These are phyloP conservation scores for Candida maesae DNA, from an alignment of 805 yeast genomes.

Conservation along the genomic window DNA sequence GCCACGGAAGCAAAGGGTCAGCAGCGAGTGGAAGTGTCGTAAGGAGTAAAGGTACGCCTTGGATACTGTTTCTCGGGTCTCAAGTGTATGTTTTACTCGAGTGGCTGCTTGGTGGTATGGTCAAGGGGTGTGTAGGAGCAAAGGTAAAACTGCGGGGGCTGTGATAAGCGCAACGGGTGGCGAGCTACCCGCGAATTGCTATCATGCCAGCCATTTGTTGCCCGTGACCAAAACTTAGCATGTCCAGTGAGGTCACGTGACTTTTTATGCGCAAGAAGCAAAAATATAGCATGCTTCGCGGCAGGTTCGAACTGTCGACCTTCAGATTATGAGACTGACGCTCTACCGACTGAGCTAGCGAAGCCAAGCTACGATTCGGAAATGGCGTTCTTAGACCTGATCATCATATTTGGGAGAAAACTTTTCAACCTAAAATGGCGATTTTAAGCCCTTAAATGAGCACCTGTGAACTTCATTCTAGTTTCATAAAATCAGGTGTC, in stretches of 20 bases:
- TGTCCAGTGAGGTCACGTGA: neutral
- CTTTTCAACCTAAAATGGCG: too few relatives aligned
- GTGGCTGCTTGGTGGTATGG: neutral
- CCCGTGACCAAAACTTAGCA: neutral
- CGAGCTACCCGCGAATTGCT: slow-evolving; percentile 2
- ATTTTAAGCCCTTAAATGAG: too few relatives aligned
- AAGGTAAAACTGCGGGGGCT: slow-evolving; percentile 1
- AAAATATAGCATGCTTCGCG: slow-evolving; percentile 37
- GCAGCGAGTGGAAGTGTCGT: slow-evolving; percentile 3
- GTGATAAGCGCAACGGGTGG: slow-evolving; percentile 1
- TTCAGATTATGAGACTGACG: slow-evolving; percentile 57
- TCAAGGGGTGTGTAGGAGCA: neutral
- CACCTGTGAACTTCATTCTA: too few relatives aligned
- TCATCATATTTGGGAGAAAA: too few relatives aligned
- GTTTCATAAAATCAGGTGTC: too few relatives aligned
- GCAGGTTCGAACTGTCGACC: slow-evolving; percentile 56
- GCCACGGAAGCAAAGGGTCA: neutral
- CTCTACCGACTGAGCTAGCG: slow-evolving; percentile 56
- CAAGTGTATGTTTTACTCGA: neutral
- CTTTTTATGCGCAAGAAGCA: neutral
- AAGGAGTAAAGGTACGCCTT: neutral
- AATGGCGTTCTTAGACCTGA: too few relatives aligned
- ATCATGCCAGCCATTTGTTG: neutral
- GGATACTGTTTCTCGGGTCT: neutral
- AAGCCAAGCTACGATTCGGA: slow-evolving; percentile 28